Base-by-base conservation (phyloP, 2,329 filamentous ascomycete genomes). In the Zarea fungicola region DNA sequence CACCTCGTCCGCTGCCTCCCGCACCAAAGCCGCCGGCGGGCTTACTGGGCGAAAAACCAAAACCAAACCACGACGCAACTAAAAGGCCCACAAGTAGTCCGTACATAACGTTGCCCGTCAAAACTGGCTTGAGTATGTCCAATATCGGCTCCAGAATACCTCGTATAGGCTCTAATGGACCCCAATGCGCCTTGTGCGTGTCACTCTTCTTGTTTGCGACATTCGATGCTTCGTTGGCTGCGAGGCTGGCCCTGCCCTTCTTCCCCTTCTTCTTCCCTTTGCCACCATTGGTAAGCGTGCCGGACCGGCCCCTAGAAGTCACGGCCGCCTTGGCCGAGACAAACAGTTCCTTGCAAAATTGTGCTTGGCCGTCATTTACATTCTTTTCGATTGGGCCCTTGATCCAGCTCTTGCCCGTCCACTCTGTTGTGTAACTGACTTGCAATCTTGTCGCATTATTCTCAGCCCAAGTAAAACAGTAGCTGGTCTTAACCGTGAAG, bases 321-420 rank as follows among this genome's bases (percentile, higher is more conserved):
- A 96, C 80, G 11, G 85, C 85, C 35, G 79, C 76, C 62, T 84
- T 89, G 16, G 97, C 73, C 23, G 84, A 78, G 9, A 84, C 80
- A 46, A 91, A 80, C 5, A 99, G 70, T 49, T 92, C 87, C 57
- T 85, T 91, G 54, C 86, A 87, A 63, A 95, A 96, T 50, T 84
- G 77, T 8, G 76, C 77, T 67, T 99, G 93, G 23, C 93, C 93
- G 49, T 96, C 91, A 54, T 87, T 91, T 36, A 91, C 89, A 52
- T 89, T 92, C 65, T 96, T 96, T 65, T 99, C 93, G 58, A 99
- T 99, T 2, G 93, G 88, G 95, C 91, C 89, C 73, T 93, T 96
- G 39, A 99, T 72, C 93, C 93, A 99, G 72, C 91, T 96, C 76
- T 97, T 99, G 58, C 91, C 91, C 4, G 85, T 85, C 95, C 95